Base-by-base conservation (phyloP, 495 filamentous ascomycete genomes). In the Alectoria sarmentosa region DNA sequence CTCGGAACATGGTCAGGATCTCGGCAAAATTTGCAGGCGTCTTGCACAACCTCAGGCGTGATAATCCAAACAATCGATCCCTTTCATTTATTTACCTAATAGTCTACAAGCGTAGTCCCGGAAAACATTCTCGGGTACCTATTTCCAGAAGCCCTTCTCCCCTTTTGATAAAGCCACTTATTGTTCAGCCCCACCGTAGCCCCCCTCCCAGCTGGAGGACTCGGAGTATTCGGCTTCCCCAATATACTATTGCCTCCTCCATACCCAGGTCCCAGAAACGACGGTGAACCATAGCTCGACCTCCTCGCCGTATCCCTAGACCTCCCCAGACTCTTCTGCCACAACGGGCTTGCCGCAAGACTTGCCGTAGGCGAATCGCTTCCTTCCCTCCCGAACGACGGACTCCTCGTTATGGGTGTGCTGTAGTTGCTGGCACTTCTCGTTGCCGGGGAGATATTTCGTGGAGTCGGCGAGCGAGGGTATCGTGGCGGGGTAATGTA, bases 81-180 rank as follows among this genome's bases (percentile, higher is more conserved):
- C 9, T 21, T 14, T 15, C 23, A n/a, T 9, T 21, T 14, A 4
- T 37, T 8, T 4, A 5, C 42, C 61, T 63, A 63, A 14, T 57
- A 56, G 5, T 56, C 55, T 5, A 52, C 62, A 21, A 64, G 32
- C 32, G n/a, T 38, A 39, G 32, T 52, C 19, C 62, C 62, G 39
- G 44, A 5, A 30, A 65, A 74, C 21, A 77, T 66, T 19, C 74
- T 66, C 52, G 52, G 52, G 7, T 55, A 55, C 15, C 71, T 73
- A 46, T 71, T 71, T 15, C 79, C 70, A 52, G 76, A 76, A 59
- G 77, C 82, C 49, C 72, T 76, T 67, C 84, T 80, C 30, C 78
- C 80, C 73, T 86, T 87, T 74, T 98, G 90, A 76, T 96, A 98
- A 48, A 96, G 75, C 93, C 92, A 98, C 76, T 89, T 91, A 74